Conservation (phyloP, 1,139 yeast genomes). For the Saccharomyces uvarum region DNA sequence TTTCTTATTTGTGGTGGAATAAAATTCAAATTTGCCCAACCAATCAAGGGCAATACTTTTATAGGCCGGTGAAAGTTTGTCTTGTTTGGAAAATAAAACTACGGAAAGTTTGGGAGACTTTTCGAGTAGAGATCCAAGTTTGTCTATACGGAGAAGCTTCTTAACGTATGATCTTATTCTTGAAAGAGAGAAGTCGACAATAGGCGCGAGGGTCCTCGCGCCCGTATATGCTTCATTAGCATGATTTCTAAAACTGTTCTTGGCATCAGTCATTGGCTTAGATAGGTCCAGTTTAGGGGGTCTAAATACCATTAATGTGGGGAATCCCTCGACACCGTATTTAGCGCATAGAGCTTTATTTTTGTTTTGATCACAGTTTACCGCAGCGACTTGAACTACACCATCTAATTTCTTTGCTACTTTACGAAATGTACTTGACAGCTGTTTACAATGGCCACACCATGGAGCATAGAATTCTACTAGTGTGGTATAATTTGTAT, state of each 20-base stretch:
- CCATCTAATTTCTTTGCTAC: conserved; percentile 49
- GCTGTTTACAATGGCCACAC: conserved; percentile 75
- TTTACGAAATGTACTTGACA: conserved; percentile 51
- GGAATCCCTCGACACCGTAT: conserved; percentile 66
- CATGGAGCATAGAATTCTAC: conserved; percentile 96
- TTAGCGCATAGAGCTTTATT: conserved; percentile 67
- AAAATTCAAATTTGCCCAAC: conserved; percentile 40
- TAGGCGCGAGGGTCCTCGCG: conserved; percentile 51
- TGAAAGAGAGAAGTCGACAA: conserved; percentile 51
- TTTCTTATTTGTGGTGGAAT: conserved; percentile 14
- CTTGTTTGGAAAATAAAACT: conserved; percentile 41
- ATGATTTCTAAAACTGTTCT: conserved; percentile 35
- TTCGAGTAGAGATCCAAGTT: conserved; percentile 33
- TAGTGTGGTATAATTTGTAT: conserved; percentile 68
- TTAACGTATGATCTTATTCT: conserved; percentile 69
- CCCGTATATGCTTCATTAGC: conserved; percentile 64
- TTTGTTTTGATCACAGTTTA: conserved; percentile 67
- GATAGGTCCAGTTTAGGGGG: conserved; percentile 55
- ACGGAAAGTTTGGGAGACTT: conserved; percentile 22
- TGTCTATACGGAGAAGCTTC: conserved; percentile 36
- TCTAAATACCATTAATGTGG: conserved; percentile 72
- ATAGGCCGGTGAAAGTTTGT: conserved; percentile 50
- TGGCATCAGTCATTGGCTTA: conserved; percentile 11
- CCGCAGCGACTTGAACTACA: conserved; percentile 68
- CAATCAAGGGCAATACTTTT: conserved; percentile 75